Conservation (phyloP, 345 rosid genomes). For the Capsella bursapastoris region DNA sequence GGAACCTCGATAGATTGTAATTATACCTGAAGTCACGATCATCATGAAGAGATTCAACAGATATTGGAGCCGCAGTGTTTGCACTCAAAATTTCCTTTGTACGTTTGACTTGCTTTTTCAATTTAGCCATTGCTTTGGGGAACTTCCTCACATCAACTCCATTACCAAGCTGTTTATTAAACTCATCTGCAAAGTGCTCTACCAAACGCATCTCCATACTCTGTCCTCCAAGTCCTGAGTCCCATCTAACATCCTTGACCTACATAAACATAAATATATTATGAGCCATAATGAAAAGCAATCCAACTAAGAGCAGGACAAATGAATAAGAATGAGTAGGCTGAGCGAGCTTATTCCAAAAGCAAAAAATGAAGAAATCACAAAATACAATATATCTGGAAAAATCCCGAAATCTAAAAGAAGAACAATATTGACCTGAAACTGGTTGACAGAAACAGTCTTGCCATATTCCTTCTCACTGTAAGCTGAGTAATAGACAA, state of each 20-base stretch:
- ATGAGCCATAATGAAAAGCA: not conserved
- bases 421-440: constrained; percentile 64
- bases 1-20: not conserved
- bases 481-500: constrained; percentile 89
- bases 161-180: constrained; percentile 86
- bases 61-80: constrained; percentile 84
- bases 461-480: constrained; percentile 85
- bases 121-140: constrained; percentile 98
- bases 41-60: constrained; percentile 92
- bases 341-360: not conserved
- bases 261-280: constrained; percentile 35
- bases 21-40: constrained; percentile 91
- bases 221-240: constrained; percentile 89
- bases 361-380: constrained; percentile 5
- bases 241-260: constrained; percentile 99
- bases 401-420: not conserved
- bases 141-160: constrained; percentile 89
- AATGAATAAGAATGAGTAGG: constrained; percentile 1
- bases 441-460: constrained; percentile 85
- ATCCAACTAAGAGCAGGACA: constrained; percentile 9
- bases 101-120: constrained; percentile 98
- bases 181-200: constrained; percentile 51
- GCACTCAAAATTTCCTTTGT: constrained; percentile 99
- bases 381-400: not conserved
- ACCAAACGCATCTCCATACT: constrained; percentile 18